Evolutionary conservation across 2,329 filamentous ascomycete genomes (phyloP).

Genomic region (Alternaria novae-zelandiae): DNA sequence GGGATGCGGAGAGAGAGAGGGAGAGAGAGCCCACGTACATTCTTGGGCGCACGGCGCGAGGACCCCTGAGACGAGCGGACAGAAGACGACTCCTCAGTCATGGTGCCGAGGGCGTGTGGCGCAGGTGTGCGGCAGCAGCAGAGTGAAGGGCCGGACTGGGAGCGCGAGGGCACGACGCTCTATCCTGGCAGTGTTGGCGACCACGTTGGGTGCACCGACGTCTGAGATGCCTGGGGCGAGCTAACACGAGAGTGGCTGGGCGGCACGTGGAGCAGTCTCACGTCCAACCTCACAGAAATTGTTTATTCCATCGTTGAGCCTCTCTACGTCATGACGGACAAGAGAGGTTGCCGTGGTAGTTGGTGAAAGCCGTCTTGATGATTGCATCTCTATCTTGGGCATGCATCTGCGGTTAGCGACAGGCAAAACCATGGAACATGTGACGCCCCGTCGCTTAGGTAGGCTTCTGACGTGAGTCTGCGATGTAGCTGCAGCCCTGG

Average conservation of each 20-base stretch:
- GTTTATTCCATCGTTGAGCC: background rate
- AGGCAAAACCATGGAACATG: background rate
- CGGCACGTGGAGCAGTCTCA: conserved; percentile 18
- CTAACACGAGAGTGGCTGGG: conserved; percentile 20
- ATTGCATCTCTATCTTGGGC: background rate
- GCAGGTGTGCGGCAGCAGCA: conserved; percentile 25
- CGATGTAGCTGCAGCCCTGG: background rate
- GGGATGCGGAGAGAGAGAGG: conserved; percentile 3
- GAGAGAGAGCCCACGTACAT: conserved; percentile 36
- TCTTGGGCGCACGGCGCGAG: conserved; percentile 45
- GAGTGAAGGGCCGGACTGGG: conserved; percentile 17
- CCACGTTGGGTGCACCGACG: conserved; percentile 20
- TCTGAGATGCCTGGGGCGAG: conserved; percentile 13
- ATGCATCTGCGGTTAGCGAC: background rate
- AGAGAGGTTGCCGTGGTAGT: background rate
- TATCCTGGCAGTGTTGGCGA: conserved; percentile 17
- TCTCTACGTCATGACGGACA: background rate
- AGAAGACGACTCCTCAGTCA: conserved; percentile 34
- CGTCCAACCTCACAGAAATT: conserved; percentile 4
- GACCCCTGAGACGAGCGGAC: conserved; percentile 55
- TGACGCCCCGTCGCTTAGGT: conserved; percentile 1
- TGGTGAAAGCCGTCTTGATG: background rate
- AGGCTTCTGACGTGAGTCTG: background rate
- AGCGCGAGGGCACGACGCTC: conserved; percentile 23
- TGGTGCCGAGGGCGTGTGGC: conserved; percentile 18